A percentile compares a stretch with the other conserved stretches of the same genome.
These are phyloP conservation scores for Strigomonas culicis DNA, from an alignment of 208 protist species.

Conservation along the genomic window DNA sequence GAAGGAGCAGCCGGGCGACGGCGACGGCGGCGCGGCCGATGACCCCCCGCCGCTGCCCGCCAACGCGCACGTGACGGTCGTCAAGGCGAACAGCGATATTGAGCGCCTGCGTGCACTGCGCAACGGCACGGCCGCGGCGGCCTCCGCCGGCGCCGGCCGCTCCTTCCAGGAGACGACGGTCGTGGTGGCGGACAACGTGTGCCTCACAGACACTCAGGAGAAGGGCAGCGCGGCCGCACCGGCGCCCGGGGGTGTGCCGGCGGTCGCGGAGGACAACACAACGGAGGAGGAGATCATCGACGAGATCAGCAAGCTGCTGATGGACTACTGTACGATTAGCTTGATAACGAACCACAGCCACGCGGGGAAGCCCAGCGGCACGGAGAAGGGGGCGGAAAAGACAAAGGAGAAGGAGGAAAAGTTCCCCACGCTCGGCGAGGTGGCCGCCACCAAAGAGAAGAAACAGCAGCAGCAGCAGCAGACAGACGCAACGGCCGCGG, in stretches of 20 bases:
- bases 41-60: too few species aligned
- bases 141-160: background rate
- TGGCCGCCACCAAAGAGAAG: background rate
- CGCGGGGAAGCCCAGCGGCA: background rate
- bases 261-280: too few species aligned
- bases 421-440: conserved; percentile 9
- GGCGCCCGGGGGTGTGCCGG: too few species aligned
- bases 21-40: too few species aligned
- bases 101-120: conserved; percentile 43
- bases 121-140: conserved; percentile 22
- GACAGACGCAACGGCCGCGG: conserved; percentile 12
- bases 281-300: conserved; percentile 31
- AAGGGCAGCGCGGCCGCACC: background rate
- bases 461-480: background rate
- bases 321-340: conserved; percentile 36
- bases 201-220: background rate
- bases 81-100: conserved; percentile 29
- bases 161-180: background rate
- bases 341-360: background rate
- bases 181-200: background rate
- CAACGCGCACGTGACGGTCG: conserved; percentile 26
- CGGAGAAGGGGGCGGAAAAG: conserved; percentile 8
- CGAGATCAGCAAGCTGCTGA: conserved; percentile 47
- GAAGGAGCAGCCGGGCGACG: too few species aligned
- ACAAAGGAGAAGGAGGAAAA: background rate